Evolutionary conservation across 2,329 filamentous ascomycete genomes (phyloP).

Genomic region (Colletotrichum aenigma): DNA sequence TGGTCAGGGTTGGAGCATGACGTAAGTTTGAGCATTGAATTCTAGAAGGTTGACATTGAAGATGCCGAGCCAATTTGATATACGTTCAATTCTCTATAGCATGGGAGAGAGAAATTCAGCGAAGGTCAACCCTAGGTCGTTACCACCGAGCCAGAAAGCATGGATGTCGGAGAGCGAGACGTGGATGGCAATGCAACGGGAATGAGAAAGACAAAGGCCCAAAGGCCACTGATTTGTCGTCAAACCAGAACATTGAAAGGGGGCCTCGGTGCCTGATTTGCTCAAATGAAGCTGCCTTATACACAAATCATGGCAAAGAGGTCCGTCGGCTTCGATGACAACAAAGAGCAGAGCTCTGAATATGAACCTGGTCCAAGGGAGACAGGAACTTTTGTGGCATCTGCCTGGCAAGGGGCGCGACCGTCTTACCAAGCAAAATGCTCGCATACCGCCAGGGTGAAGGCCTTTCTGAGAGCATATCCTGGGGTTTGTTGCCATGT

Average conservation of each 20-base stretch:
- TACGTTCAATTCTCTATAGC: neutral
- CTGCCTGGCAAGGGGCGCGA: neutral
- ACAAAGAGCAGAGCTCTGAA: neutral
- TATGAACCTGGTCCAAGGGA: neutral
- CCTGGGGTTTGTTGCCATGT: neutral
- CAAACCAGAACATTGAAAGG: neutral
- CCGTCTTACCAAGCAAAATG: neutral
- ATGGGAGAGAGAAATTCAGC: neutral
- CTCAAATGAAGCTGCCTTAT: neutral
- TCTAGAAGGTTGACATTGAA: neutral
- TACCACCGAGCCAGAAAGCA: neutral
- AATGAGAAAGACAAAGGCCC: neutral
- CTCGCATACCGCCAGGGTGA: neutral
- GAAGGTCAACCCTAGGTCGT: neutral
- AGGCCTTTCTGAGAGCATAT: neutral
- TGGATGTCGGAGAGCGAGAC: neutral
- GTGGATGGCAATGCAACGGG: neutral
- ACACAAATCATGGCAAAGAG: neutral
- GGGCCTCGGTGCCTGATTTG: neutral
- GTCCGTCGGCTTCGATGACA: neutral
- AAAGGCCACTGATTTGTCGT: neutral
- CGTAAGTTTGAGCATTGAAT: neutral
- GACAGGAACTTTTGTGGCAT: neutral
- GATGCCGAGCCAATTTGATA: neutral
- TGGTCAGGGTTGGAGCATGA: slow-evolving; percentile 1